These are phyloP conservation scores for Spathaspora girioi DNA, from an alignment of 805 yeast species.

Conservation along the genomic window DNA sequence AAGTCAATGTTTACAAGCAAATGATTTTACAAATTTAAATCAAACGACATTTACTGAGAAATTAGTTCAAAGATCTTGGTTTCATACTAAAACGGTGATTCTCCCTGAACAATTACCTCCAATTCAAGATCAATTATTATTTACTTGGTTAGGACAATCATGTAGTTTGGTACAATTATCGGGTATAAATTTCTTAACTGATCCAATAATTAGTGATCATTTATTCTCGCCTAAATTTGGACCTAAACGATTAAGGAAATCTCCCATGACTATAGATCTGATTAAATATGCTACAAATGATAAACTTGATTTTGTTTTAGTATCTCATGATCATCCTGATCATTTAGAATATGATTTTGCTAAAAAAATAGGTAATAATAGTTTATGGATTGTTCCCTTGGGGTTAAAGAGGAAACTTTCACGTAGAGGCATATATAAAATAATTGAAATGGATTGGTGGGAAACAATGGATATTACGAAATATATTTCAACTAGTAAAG, in stretches of 20 bases:
- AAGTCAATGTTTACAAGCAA: conserved; percentile 19
- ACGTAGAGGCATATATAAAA: conserved; percentile 54
- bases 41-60: not conserved
- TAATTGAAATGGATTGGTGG: conserved; percentile 93
- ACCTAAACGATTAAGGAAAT: conserved; percentile 77
- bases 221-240: conserved; percentile 65
- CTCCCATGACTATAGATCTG: conserved; percentile 64
- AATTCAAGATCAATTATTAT: conserved; percentile 47
- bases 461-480: conserved; percentile 42
- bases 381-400: conserved; percentile 83
- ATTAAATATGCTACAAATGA: conserved; percentile 48
- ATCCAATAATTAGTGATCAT: conserved; percentile 72
- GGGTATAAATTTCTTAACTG: conserved; percentile 75
- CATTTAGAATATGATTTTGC: conserved; percentile 73
- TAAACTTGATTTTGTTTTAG: conserved; percentile 66
- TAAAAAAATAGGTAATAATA: conserved; percentile 46
- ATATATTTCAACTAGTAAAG: conserved; percentile 34
- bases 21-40: conserved; percentile 15
- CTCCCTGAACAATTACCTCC: conserved; percentile 21
- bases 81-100: not conserved
- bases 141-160: conserved; percentile 94
- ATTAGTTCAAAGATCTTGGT: not conserved
- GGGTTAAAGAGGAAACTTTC: conserved; percentile 66
- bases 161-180: conserved; percentile 72
- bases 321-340: conserved; percentile 95